Conservation (phyloP, 2,329 filamentous ascomycete species). For the Curvularia spicifera region DNA sequence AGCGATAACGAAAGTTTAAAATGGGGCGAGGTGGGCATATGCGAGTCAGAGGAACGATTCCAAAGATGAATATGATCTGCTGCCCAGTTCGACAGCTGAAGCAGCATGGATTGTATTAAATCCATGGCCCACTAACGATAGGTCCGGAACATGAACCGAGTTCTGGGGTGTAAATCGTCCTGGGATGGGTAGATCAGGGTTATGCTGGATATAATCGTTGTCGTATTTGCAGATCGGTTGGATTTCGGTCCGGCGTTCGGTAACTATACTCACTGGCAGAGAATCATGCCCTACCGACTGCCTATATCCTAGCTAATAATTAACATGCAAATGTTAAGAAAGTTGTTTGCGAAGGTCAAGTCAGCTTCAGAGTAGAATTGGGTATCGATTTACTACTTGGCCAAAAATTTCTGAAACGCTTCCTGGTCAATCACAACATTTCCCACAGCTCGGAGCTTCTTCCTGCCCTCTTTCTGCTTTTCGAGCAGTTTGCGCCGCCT, state of each 20-base stretch:
- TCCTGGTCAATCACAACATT: slow-evolving; percentile 97
- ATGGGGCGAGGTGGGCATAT: neutral
- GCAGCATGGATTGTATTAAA: neutral
- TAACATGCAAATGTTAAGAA: neutral
- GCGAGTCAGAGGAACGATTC: neutral
- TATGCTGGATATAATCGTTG: neutral
- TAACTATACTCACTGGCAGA: neutral
- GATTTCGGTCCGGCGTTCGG: neutral
- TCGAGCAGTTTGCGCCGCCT: slow-evolving; percentile 86
- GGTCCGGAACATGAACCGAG: neutral
- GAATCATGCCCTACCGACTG: neutral
- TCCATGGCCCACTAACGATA: neutral
- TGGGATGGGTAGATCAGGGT: neutral
- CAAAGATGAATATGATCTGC: neutral
- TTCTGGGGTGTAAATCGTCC: neutral
- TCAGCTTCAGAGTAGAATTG: slow-evolving; percentile 3
- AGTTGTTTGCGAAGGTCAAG: neutral
- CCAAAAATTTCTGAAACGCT: slow-evolving; percentile 91
- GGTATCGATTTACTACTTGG: slow-evolving; percentile 60
- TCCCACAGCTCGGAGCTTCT: slow-evolving; percentile 79
- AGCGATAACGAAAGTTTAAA: neutral
- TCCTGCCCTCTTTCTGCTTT: slow-evolving; percentile 95
- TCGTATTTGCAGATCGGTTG: neutral
- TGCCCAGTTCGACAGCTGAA: neutral
- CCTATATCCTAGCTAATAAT: neutral